Evolutionary conservation across 306 rosid genomes (phyloP).

Genomic region (Elaeagnus macrophylla): DNA sequence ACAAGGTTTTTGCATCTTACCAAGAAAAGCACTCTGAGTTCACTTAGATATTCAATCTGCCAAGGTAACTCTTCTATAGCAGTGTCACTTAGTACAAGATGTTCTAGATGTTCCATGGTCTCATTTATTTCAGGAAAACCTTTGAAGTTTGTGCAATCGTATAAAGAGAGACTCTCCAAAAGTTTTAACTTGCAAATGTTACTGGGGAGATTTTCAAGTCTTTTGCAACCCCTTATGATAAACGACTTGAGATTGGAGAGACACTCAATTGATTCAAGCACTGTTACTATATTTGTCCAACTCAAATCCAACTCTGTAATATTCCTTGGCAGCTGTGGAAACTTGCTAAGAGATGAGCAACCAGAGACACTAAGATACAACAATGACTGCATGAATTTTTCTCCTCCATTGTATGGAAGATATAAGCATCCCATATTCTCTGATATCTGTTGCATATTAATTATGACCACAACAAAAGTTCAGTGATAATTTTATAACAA

Average conservation of each 20-base stretch:
- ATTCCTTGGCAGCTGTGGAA: conserved; percentile 5
- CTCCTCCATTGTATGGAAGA: not conserved
- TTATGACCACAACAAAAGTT: not conserved
- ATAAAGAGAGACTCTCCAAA: not conserved
- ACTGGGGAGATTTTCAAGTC: conserved; percentile 1
- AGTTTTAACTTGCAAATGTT: conserved; percentile 1
- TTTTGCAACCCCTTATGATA: not conserved
- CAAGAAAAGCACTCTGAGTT: no score
- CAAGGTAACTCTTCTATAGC: no score
- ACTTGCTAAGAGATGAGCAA: conserved; percentile 1
- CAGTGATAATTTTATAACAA: conserved; percentile 4
- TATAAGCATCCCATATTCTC: not conserved
- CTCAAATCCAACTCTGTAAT: not conserved
- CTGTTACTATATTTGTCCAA: not conserved
- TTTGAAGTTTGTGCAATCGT: not conserved
- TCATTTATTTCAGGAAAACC: not conserved
- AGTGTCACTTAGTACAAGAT: no score
- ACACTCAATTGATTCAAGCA: conserved; percentile 6
- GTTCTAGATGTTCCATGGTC: no score
- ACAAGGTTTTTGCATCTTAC: no score
- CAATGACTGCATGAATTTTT: not conserved
- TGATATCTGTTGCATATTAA: conserved; percentile 2
- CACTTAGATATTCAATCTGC: no score
- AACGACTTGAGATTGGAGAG: not conserved
- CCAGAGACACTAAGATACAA: not conserved